Conservation (phyloP, 176 grass and related monocot species). For the Oryza coarctata region DNA sequence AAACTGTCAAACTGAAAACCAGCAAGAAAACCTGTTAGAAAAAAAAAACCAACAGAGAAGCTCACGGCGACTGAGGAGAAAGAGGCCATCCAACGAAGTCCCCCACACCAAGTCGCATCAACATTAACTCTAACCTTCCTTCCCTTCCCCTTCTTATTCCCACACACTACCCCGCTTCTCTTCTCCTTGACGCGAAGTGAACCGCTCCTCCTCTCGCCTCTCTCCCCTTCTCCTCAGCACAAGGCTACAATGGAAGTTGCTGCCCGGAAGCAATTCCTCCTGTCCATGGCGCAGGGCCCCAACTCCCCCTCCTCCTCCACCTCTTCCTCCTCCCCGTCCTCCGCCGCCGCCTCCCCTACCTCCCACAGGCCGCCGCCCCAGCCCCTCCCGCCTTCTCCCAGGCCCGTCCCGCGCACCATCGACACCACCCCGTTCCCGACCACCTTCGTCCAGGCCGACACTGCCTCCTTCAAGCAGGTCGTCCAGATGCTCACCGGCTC, state of each 20-base stretch:
- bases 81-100: no score
- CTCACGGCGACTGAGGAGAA: no score
- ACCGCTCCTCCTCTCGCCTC: background rate
- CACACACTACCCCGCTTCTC: constrained; percentile 29
- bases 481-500: constrained; percentile 84
- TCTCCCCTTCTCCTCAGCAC: background rate
- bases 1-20: background rate
- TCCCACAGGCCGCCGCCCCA: background rate
- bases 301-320: constrained; percentile 36
- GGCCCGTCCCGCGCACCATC: constrained; percentile 57
- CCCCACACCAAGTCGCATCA: background rate
- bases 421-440: constrained; percentile 77
- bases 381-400: constrained; percentile 29
- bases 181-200: background rate
- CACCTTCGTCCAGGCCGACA: constrained; percentile 83
- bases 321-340: constrained; percentile 13
- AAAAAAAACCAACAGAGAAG: background rate
- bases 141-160: constrained; percentile 37
- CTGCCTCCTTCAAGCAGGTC: constrained; percentile 77
- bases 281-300: constrained; percentile 23
- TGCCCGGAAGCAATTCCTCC: constrained; percentile 36
- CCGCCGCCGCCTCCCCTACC: constrained; percentile 13
- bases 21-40: constrained; percentile 24
- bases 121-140: background rate
- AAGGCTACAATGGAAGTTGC: constrained; percentile 46